Base-by-base conservation (phyloP, 23 red algal species). In the Agarophyton chilense region DNA sequence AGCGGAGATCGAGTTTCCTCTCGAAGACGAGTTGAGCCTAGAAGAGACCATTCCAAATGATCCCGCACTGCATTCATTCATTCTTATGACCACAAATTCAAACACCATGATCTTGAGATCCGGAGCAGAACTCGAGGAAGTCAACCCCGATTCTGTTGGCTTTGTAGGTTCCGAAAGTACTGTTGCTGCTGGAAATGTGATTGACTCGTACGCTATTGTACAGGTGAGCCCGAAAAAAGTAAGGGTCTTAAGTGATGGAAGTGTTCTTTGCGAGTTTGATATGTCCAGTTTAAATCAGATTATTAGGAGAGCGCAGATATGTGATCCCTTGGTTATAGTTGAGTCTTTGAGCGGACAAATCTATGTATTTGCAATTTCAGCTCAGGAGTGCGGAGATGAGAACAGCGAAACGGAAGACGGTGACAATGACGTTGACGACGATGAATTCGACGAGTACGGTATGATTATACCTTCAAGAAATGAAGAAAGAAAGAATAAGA, bases 291-390 rank as follows among this genome's bases (percentile, higher is more conserved):
- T 45, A 5, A 70, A 45, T 36, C 25, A 26, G 19, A 79, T 57
- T 14, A 71, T 98, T 32, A 86, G 54, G 18, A 65, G 36, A 36
- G 92, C 96, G 26, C 91, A 89, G 38, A 81, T 98, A 12, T 77
- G 54, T 76, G 96, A 98, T 82, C 96, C 96, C 24, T 88, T 93
- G 9, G 74, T 98, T 5, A 17, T 95, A 40, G 56, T 98, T n/a
- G 64, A 86, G 77, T 70, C 92, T 25, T 52, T 53, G 14, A 35
- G 51, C 32, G 72, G 82, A 7, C 64, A 82, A 16, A 28, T 98
- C 33, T 18, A 65, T 72, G 91, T 98, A 49, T 57, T 94, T 22
- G 44, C 81, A 3, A 55, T 91, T 5, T 40, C 26, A 43, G 83
- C 90, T 26, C 32, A 74, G 18, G 58, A 56, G 43, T 72, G 38